Base-by-base conservation (phyloP, 176 grass and related monocot genomes). In the Saccharum spontaneum region DNA sequence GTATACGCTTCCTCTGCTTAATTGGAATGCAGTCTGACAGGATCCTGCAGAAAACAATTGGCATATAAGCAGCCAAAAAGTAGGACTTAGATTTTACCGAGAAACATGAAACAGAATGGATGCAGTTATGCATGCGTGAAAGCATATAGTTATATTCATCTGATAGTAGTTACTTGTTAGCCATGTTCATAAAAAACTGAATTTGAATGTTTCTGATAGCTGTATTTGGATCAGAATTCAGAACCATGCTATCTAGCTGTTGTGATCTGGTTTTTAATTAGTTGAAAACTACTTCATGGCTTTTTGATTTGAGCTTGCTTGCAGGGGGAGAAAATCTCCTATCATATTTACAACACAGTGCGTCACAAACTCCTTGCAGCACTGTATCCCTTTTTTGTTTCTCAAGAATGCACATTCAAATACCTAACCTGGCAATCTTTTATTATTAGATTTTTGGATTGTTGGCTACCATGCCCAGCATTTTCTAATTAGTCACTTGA, bases 11-110 rank as follows among this genome's bases (percentile, higher is more conserved):
- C 52, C 83, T 92, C 85, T 83, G 82, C 55, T 79, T 90, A 78
- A 95, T 92, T 12, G 93, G 93, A 67, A 95, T 66, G 81, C 90
- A 92, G 61, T 95, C 93, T 84, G 93, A 95, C 38, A 95, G 67
- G 86, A 92, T 90, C 78, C 93, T 95, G 81, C 76, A 87, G 40
- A 50, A 10, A 14, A 46, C 24, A 82, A 68, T 49, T 57, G 61
- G 73, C 49, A 68, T 38, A 81, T 26, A 13, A 11, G 75, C 77
- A 55, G 71, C 55, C 40, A 54, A 76, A 16, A 52, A 73, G 38
- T 5, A 54, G 6, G 43, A 73, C 15, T 67, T 36, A 18, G 31
- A 66, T 72, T 78, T 78, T 63, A 60, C 57, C 12, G 22, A 54
- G 80, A 63, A 17, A 73, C 52, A 24, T 24, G n/a, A 72, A 66